Evolutionary conservation across 768 basidiomycete genomes (phyloP).

Genomic region (Pholiota conissans): DNA sequence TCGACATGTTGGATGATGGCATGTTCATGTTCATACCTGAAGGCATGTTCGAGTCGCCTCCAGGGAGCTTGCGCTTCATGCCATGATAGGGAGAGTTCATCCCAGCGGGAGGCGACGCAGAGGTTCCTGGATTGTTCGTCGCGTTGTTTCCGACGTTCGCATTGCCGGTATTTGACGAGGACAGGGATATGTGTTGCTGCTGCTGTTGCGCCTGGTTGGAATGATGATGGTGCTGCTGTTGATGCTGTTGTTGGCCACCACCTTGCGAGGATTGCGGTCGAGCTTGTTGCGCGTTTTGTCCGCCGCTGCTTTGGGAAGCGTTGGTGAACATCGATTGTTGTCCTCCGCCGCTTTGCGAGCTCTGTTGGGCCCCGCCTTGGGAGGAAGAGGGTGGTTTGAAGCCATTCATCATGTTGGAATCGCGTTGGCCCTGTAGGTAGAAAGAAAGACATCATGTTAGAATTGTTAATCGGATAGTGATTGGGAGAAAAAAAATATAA

Average conservation of each 20-base stretch:
- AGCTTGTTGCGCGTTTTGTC: too few species aligned
- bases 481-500: too few species aligned
- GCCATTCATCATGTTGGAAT: slow-evolving; percentile 12
- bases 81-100: slow-evolving; percentile 3
- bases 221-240: slow-evolving; percentile 3
- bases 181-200: too few species aligned
- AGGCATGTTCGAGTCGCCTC: too few species aligned
- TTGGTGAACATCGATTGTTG: slow-evolving; percentile 6
- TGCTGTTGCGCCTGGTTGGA: neutral
- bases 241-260: neutral
- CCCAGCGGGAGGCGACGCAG: neutral
- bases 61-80: slow-evolving; percentile 7
- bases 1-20: neutral
- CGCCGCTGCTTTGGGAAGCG: neutral
- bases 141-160: too few species aligned
- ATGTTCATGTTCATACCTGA: too few species aligned
- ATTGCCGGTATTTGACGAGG: too few species aligned
- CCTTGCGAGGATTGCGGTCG: slow-evolving; percentile 1
- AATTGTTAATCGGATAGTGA: too few species aligned
- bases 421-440: slow-evolving; percentile 15
- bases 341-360: neutral
- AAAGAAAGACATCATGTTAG: neutral
- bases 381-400: slow-evolving; percentile 16
- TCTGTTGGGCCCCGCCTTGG: slow-evolving; percentile 5
- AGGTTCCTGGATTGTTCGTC: neutral